A percentile compares a stretch with the other conserved stretches of the same genome.
These are phyloP conservation scores for Microbotryum intermedium DNA, from an alignment of 1,284 basidiomycete genomes.

Conservation along the genomic window DNA sequence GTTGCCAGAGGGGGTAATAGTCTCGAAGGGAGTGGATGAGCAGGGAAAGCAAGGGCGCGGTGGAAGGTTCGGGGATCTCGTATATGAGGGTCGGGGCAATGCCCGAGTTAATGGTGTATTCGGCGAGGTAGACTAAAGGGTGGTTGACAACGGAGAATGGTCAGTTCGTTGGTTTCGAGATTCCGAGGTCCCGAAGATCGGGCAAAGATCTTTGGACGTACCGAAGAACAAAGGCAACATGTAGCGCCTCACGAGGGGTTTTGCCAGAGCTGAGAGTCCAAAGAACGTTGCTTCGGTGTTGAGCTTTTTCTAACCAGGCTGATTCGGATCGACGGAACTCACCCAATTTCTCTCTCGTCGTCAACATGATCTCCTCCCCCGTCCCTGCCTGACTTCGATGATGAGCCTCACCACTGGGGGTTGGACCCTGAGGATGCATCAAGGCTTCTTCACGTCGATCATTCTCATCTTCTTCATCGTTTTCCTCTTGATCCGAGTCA, in stretches of 20 bases:
- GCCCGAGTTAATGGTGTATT: slow-evolving; percentile 49
- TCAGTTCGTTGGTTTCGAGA: too few relatives aligned
- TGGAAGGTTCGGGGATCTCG: slow-evolving; percentile 59
- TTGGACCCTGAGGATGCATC: neutral
- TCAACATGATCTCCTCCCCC: slow-evolving; percentile 6
- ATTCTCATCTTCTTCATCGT: slow-evolving; percentile 33
- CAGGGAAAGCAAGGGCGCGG: slow-evolving; percentile 56
- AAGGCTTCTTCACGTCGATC: neutral
- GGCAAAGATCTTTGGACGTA: slow-evolving; percentile 35
- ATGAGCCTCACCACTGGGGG: too few relatives aligned
- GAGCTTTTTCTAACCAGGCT: too few relatives aligned
- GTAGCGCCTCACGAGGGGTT: slow-evolving; percentile 31
- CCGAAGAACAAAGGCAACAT: slow-evolving; percentile 42
- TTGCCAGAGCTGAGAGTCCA: slow-evolving; percentile 17
- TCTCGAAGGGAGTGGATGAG: slow-evolving; percentile 80
- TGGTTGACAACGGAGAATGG: neutral
- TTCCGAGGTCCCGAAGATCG: too few relatives aligned
- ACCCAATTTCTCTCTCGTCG: slow-evolving; percentile 28
- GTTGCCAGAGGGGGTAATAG: slow-evolving; percentile 64
- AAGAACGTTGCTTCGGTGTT: too few relatives aligned
- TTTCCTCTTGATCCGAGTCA: slow-evolving; percentile 34
- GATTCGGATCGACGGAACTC: too few relatives aligned
- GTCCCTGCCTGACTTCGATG: slow-evolving; percentile 2
- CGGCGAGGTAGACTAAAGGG: neutral
- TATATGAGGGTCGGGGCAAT: slow-evolving; percentile 86